These are phyloP conservation scores for Debaryomyces hansenii DNA, from an alignment of 805 yeast genomes.

Conservation along the genomic window DNA sequence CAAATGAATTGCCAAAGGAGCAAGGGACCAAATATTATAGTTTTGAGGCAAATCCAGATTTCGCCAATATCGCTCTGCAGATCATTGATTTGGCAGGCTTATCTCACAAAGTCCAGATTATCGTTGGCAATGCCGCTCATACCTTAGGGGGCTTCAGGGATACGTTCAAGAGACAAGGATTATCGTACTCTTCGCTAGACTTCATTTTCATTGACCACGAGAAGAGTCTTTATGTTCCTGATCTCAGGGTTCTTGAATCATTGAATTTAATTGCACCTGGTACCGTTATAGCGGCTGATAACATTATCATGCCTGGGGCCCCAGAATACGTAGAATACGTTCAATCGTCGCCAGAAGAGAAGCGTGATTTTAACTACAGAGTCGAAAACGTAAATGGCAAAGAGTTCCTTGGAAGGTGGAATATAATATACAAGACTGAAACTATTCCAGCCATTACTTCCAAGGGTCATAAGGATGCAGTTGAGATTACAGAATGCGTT, in stretches of 20 bases:
- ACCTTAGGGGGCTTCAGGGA: conserved; percentile 25
- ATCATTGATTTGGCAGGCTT: conserved; percentile 36
- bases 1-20: conserved; percentile 20
- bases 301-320: conserved; percentile 34
- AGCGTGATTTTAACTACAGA: conserved; percentile 25
- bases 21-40: conserved; percentile 30
- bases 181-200: conserved; percentile 25
- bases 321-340: conserved; percentile 42
- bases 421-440: conserved; percentile 36
- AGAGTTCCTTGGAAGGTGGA: conserved; percentile 39
- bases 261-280: conserved; percentile 40
- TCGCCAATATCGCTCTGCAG: conserved; percentile 27
- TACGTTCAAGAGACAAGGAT: conserved; percentile 6
- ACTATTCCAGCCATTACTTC: conserved; percentile 18
- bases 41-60: conserved; percentile 31
- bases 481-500: conserved; percentile 32
- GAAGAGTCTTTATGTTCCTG: conserved; percentile 39
- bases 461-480: conserved; percentile 21
- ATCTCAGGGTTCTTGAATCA: conserved; percentile 41
- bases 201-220: conserved; percentile 43
- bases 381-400: conserved; percentile 26
- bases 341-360: conserved; percentile 35
- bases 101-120: conserved; percentile 24
- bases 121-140: conserved; percentile 32
- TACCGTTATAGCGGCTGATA: conserved; percentile 39